phyloP scores from a whole-genome alignment of 108 stramenopile genomes.

The Nitzschia inconspicua region DNA sequence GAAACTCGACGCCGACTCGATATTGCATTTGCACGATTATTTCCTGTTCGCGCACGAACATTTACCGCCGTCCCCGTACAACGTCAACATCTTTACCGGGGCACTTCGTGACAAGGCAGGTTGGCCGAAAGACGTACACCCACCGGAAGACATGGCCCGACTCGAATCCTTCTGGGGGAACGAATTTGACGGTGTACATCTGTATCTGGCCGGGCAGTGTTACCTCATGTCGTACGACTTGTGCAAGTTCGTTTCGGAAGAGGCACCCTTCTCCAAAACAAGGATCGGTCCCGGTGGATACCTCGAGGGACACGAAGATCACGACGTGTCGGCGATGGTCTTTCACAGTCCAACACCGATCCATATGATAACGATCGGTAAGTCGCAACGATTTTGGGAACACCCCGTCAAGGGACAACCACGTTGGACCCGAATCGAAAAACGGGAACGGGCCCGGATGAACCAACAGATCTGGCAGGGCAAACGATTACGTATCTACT shows the following conservation, averaged over 20 bases:
- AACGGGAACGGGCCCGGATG: constrained; percentile 32
- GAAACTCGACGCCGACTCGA: constrained; percentile 45
- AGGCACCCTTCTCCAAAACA: constrained; percentile 19
- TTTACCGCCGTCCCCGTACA: constrained; percentile 38
- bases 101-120: constrained; percentile 44
- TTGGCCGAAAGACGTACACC: constrained; percentile 19
- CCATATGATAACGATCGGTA: constrained; percentile 23
- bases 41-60: constrained; percentile 36
- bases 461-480: constrained; percentile 32
- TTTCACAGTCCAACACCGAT: constrained; percentile 28
- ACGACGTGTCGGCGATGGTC: constrained; percentile 46
- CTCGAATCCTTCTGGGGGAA: constrained; percentile 25
- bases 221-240: constrained; percentile 37
- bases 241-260: constrained; percentile 17
- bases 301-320: constrained; percentile 49
- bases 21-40: constrained; percentile 41
- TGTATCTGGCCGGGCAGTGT: constrained; percentile 49
- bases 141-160: constrained; percentile 6
- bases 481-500: constrained; percentile 25
- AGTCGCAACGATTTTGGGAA: constrained; percentile 50
- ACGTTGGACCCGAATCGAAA: constrained; percentile 30
- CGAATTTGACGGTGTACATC: constrained; percentile 37
- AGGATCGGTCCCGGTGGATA: constrained; percentile 34
- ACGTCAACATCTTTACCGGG: constrained; percentile 26
- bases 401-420: constrained; percentile 50